Base-by-base conservation (phyloP, 345 rosid genomes). In the Erodium maritimum region DNA sequence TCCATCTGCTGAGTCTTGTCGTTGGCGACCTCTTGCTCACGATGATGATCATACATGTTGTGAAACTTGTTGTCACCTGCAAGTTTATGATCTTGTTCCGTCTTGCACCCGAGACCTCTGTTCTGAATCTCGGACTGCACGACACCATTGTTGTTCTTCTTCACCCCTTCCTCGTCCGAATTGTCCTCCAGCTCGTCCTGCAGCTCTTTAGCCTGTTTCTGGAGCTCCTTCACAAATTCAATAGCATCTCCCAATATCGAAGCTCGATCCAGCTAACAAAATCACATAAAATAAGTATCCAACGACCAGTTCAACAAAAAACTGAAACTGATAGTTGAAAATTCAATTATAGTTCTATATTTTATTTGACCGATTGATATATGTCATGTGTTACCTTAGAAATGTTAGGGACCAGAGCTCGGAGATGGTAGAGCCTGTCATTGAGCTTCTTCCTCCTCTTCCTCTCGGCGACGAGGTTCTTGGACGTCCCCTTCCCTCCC, bases 1-100 rank as follows among this genome's bases (percentile, higher is more conserved):
- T 86, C 98, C 96, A 93, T 93, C 58, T 87, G 96, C 62, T 85
- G 99, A 67, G 80, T 78, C 79, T 85, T 84, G 48, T 87, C 87
- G 46, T 64, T 77, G 46, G 72, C 51, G 50, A 25, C 69, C 21
- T 79, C 85, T n/a, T 63, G 19, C 42, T 79, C 84, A 23, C 72
- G 80, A 64, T 75, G 79, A 57, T 61, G 79, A 54, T 80, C 80
- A 16, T 71, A 34, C 69, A 55, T 67, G 50, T 34, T 72, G 19
- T 70, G 72, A n/a, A 82, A 70, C 60, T 67, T 67, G 51, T 58
- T 86, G 67, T 73, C 78, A 61, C 76, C 33, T 25, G 33, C 33
- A 7, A 25, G 33, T 25, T 25, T 25, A 7, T 25, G 33, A 25
- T 25, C 33, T 25, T 25, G 33, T 25, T 25, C 33, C 7, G 33